A percentile compares a stretch with the other conserved stretches of the same genome.
Evolutionary conservation across 768 basidiomycete genomes (phyloP).

Genomic region (Suillus fuscotomentosus): DNA sequence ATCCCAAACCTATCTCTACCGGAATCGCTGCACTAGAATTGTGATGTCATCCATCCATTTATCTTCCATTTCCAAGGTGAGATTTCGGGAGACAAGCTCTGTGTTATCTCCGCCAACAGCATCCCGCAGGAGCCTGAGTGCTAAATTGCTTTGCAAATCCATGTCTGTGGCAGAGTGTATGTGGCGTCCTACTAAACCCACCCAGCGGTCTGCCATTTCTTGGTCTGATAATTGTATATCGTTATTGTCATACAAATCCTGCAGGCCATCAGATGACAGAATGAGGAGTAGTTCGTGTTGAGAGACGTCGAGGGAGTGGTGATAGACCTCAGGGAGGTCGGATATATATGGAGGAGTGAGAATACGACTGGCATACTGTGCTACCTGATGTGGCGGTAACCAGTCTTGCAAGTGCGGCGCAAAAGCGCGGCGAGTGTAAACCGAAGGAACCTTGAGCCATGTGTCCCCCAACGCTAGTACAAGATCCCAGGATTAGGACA

Average conservation of each 20-base stretch:
- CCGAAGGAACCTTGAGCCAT: constrained; percentile 33
- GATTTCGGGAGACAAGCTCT: constrained; percentile 37
- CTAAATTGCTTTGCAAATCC: constrained; percentile 30
- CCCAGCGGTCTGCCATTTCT: constrained; percentile 36
- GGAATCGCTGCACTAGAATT: constrained; percentile 41
- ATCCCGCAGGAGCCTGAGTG: constrained; percentile 40
- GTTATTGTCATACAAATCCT: constrained; percentile 37
- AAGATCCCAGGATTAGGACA: constrained; percentile 14
- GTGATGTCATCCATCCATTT: constrained; percentile 53
- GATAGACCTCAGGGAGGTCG: constrained; percentile 38
- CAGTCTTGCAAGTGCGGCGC: constrained; percentile 23
- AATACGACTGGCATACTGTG: constrained; percentile 32
- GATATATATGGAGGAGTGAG: constrained; percentile 49
- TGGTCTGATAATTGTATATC: constrained; percentile 20
- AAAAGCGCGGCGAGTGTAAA: constrained; percentile 33
- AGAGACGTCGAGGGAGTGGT: constrained; percentile 27
- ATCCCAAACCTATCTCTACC: background rate
- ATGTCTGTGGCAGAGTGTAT: constrained; percentile 20
- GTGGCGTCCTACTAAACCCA: constrained; percentile 26
- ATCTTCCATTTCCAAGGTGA: constrained; percentile 51
- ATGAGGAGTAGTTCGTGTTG: constrained; percentile 33
- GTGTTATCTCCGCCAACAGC: constrained; percentile 42
- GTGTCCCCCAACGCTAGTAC: constrained; percentile 25
- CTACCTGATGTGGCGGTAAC: constrained; percentile 15
- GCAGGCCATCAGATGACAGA: constrained; percentile 47